Evolutionary conservation across 139 green algal species (phyloP), one percentile per base, ranked within the genome.

Genomic region (Haematococcus lacustris): DNA sequence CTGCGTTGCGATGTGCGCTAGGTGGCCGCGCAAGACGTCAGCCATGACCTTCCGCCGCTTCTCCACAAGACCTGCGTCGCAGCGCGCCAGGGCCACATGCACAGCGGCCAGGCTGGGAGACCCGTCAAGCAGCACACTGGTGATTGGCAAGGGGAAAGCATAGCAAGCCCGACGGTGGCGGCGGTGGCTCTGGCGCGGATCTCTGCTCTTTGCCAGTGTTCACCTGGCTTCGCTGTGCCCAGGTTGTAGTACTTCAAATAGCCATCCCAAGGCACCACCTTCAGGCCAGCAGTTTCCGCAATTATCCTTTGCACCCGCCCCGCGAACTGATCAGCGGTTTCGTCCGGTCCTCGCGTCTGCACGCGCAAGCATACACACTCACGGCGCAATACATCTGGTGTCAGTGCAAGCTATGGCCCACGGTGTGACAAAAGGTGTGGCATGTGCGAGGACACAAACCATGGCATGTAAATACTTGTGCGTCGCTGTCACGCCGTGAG

Each of bases 171-270:
- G n/a, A n/a, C n/a, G n/a, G n/a, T n/a, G n/a, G n/a, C n/a, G n/a
- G n/a, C n/a, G n/a, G n/a, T n/a, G n/a, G n/a, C n/a, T n/a, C n/a
- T n/a, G n/a, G n/a, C n/a, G n/a, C n/a, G n/a, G n/a, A n/a, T n/a
- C n/a, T n/a, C n/a, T n/a, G n/a, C n/a, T n/a, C n/a, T 71, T 38
- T 23, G 3, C 4, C 17, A 3, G 7, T 17, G 3, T 37, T 2
- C 9, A 72, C 72, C 68, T 30, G 82, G 81, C 68, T 89, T 82
- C 53, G 94, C 95, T 62, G 88, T 80, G 0, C 83, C 92, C 34
- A 97, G 87, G 64, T 96, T 96, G 82, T 97, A 98, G 73, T 98
- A 98, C 78, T 98, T 98, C 37, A 98, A 90, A 80, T 98, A 98
- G 35, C 94, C 94, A 76, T 98, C 94, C 93, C 92, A 97, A 26